Conservation (phyloP, 2,329 filamentous ascomycete genomes). For the Colletotrichum tanaceti region DNA sequence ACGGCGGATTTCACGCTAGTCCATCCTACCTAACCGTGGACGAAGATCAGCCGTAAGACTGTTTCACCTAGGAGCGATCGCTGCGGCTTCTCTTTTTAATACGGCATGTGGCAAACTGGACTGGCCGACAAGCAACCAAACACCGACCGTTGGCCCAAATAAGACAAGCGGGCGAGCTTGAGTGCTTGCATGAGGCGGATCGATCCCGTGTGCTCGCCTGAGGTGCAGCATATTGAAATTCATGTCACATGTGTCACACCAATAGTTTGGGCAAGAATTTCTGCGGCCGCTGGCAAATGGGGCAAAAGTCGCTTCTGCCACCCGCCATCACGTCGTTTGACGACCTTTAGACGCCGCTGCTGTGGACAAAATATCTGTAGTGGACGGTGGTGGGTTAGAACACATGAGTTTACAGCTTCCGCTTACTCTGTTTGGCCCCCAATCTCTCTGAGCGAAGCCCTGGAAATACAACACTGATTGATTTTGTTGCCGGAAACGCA, state of each 20-base stretch:
- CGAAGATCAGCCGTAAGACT: constrained; percentile 41
- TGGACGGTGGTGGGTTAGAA: not conserved
- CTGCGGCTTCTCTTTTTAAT: constrained; percentile 36
- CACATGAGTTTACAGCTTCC: not conserved
- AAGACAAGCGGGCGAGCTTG: constrained; percentile 32
- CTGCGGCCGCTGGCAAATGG: too few relatives aligned
- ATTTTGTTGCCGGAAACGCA: constrained; percentile 13
- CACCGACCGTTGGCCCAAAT: constrained; percentile 28
- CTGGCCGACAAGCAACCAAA: constrained; percentile 26
- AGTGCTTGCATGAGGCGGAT: constrained; percentile 40
- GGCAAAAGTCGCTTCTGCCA: not conserved
- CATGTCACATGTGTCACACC: constrained; percentile 21
- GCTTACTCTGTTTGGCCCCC: not conserved
- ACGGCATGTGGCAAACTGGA: constrained; percentile 34
- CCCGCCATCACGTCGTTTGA: not conserved
- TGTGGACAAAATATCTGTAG: not conserved
- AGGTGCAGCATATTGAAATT: constrained; percentile 21
- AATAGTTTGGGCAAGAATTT: not conserved
- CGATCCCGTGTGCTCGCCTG: constrained; percentile 35
- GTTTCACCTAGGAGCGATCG: constrained; percentile 39
- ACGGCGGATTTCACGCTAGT: constrained; percentile 25
- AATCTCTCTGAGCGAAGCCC: not conserved
- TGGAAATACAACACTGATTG: not conserved
- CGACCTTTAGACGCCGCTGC: not conserved
- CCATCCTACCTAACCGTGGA: constrained; percentile 27